These are phyloP conservation scores for Thalassiosira profunda DNA, from an alignment of 108 stramenopile genomes.

Conservation along the genomic window DNA sequence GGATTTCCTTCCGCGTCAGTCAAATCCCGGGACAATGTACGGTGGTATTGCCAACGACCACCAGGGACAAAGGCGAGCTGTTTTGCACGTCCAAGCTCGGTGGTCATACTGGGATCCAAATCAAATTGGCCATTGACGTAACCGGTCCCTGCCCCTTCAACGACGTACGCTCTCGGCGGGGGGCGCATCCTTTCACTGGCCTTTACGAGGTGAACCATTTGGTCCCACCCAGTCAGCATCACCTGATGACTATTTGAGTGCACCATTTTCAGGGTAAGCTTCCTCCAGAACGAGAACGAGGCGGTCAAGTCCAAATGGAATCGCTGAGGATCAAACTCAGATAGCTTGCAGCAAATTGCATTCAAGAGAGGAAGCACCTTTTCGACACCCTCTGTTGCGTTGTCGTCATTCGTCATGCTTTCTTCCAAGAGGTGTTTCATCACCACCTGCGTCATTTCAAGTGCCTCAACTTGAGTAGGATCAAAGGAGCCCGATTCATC, in stretches of 20 bases:
- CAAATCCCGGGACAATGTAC: slow-evolving; percentile 12
- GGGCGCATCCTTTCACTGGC: slow-evolving; percentile 64
- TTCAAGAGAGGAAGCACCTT: too few species aligned
- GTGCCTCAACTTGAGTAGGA: too few species aligned
- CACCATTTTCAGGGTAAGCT: slow-evolving; percentile 64
- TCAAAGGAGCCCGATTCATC: too few species aligned
- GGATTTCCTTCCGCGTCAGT: not conserved
- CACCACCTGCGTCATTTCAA: too few species aligned
- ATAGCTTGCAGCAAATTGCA: too few species aligned
- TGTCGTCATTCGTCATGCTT: too few species aligned
- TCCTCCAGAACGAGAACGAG: slow-evolving; percentile 65
- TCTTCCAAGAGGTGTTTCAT: too few species aligned
- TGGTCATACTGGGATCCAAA: slow-evolving; percentile 51
- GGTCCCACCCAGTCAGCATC: slow-evolving; percentile 87
- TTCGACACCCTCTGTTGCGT: too few species aligned
- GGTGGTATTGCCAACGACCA: slow-evolving; percentile 58
- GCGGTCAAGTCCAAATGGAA: slow-evolving; percentile 2
- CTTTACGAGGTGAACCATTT: slow-evolving; percentile 71
- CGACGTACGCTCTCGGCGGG: slow-evolving; percentile 70
- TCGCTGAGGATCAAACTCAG: not conserved
- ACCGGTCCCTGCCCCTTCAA: slow-evolving; percentile 68
- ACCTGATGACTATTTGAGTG: slow-evolving; percentile 71
- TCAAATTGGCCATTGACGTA: slow-evolving; percentile 85
- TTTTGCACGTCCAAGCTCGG: slow-evolving; percentile 64
- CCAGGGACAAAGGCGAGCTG: too few species aligned